These are phyloP conservation scores for Hypoxylon sp. DNA, from an alignment of 2,329 filamentous ascomycete genomes.

Conservation along the genomic window DNA sequence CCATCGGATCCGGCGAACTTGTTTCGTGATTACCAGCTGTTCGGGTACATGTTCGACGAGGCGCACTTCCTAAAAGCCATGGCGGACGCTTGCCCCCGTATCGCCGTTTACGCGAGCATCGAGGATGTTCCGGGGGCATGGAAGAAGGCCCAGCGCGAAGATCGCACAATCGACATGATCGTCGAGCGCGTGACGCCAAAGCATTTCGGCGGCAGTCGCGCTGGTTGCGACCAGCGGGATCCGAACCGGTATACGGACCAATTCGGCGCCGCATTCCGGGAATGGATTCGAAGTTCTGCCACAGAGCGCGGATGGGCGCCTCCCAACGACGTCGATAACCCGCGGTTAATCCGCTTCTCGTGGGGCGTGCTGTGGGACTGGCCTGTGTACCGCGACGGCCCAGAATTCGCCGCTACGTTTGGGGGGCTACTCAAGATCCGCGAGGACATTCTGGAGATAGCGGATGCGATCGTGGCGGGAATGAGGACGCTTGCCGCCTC, in stretches of 20 bases:
- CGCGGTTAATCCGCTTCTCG: constrained; percentile 56
- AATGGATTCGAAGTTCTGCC: constrained; percentile 47
- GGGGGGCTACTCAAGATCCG: constrained; percentile 61
- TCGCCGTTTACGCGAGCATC: constrained; percentile 56
- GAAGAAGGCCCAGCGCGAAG: constrained; percentile 49
- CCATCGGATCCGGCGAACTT: constrained; percentile 56
- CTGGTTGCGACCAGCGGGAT: constrained; percentile 57
- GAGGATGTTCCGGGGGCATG: constrained; percentile 57
- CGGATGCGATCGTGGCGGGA: constrained; percentile 38
- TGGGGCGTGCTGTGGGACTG: constrained; percentile 63
- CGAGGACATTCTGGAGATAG: constrained; percentile 51
- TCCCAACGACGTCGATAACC: constrained; percentile 46
- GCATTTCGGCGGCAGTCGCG: constrained; percentile 54
- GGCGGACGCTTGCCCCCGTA: constrained; percentile 56
- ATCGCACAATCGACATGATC: constrained; percentile 36
- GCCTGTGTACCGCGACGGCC: constrained; percentile 62
- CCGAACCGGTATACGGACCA: constrained; percentile 58
- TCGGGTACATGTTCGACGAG: constrained; percentile 63
- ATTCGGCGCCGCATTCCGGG: constrained; percentile 55
- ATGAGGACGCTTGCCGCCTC: constrained; percentile 46
- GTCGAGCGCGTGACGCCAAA: constrained; percentile 59
- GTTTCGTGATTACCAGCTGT: constrained; percentile 55
- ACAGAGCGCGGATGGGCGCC: constrained; percentile 39
- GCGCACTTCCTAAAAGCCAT: constrained; percentile 59
- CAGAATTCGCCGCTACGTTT: constrained; percentile 61